Evolutionary conservation across 2,329 filamentous ascomycete species (phyloP), one percentile per base, ranked within the genome.

Genomic region (Penicillium digitatum): DNA sequence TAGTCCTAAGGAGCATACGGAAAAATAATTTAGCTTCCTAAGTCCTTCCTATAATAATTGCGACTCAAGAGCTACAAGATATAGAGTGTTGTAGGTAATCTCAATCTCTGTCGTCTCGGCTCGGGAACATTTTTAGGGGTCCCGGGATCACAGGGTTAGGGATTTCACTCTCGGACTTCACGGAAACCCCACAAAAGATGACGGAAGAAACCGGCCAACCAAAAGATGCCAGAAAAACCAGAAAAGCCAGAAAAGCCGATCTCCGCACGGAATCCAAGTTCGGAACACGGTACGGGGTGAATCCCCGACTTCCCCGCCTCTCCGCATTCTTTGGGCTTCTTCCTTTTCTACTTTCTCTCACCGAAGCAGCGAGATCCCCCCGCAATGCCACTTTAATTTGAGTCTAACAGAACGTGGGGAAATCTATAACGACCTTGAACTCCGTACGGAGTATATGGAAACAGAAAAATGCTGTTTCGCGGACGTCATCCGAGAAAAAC

Each of bases 321-420:
- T 54, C 51, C 51, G 31, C 51, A 54, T 18, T 20, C 22, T 11
- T 29, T 9, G 26, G 29, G 4, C 11, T 6, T 9, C 16, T 16
- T 16, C 14, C 20, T 37, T 16, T n/a, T 10, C 44, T 43, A 9
- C 16, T 40, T 54, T 53, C 44, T 42, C 51, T 54, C 51, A 54
- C 51, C 51, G 51, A 35, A 9, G n/a, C 6, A 20, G 14, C 34
- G 45, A 43, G 40, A 37, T 54, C 51, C 42, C 45, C 51, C 51
- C 51, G n/a, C 44, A 40, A 40, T 34, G 9, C 16, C 7, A 26
- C 16, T 18, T 8, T 11, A 12, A 12, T 12, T 11, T 3, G 10
- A 14, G n/a, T 51, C 11, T 3, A 38, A 22, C 8, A 31, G 20
- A 31, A 46, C 26, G 22, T 37, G 49, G 49, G 40, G 42, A 38